Conservation (phyloP, 805 yeast genomes). For the Diddensiella caesifluorescens region DNA sequence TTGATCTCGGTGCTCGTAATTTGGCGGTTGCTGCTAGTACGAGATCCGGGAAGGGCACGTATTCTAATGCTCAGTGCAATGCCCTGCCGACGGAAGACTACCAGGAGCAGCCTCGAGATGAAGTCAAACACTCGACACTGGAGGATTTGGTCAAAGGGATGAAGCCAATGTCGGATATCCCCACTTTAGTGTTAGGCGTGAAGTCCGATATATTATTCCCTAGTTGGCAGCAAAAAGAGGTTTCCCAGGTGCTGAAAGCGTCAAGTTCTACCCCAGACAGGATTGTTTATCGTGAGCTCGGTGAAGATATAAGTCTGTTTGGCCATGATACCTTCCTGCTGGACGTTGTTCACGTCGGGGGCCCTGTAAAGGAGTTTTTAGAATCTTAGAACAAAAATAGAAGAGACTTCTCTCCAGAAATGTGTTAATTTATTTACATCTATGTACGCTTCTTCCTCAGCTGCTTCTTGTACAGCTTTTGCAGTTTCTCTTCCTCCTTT, state of each 20-base stretch:
- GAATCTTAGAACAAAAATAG: conserved; percentile 21
- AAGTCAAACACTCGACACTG: conserved; percentile 44
- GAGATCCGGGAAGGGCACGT: conserved; percentile 4
- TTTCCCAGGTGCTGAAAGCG: conserved; percentile 51
- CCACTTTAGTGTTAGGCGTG: conserved; percentile 81
- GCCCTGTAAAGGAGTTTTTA: conserved; percentile 63
- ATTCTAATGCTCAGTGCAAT: conserved; percentile 27
- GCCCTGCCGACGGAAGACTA: conserved; percentile 49
- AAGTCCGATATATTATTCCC: conserved; percentile 90
- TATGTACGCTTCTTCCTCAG: not conserved
- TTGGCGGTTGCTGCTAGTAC: conserved; percentile 13
- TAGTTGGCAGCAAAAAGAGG: conserved; percentile 88
- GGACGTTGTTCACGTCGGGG: conserved; percentile 74
- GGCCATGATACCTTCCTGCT: conserved; percentile 91
- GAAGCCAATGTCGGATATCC: conserved; percentile 53
- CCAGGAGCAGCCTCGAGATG: conserved; percentile 44
- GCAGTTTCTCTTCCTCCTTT: too few relatives aligned
- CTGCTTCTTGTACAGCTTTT: too few relatives aligned
- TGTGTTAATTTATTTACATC: not conserved
- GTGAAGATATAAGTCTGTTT: conserved; percentile 69
- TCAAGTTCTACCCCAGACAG: conserved; percentile 33
- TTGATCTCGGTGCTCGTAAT: conserved; percentile 57
- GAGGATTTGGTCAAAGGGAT: conserved; percentile 65
- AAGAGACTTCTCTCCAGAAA: not conserved
- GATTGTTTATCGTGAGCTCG: conserved; percentile 65